Base-by-base conservation (phyloP, 2,329 filamentous ascomycete genomes). In the Claviceps digitariae region DNA sequence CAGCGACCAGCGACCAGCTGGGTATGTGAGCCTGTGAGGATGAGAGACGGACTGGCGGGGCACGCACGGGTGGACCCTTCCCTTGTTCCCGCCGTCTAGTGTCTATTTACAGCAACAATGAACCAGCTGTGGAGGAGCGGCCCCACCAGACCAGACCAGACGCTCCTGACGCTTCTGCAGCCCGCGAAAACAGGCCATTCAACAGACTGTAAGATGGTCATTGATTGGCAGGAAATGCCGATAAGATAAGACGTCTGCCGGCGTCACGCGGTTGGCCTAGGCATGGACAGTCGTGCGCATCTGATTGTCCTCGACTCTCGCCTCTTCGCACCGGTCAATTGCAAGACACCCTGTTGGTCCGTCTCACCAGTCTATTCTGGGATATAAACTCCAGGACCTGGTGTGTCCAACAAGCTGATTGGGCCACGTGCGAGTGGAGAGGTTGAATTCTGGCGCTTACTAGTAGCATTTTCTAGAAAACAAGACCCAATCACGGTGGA, bases 101-200 rank as follows among this genome's bases (percentile, higher is more conserved):
- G 7, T 55, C 53, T 55, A 57, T 53, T 48, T 53, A 31, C 40
- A 43, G 55, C 17, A 57, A 51, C 48, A 55, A 10, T 13, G n/a
- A 41, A n/a, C 10, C 34, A 36, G 34, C 5, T 15, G 34, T 36
- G 34, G 34, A 13, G 34, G 2, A 2, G 17, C 36, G 36, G 15
- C 36, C 17, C 36, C 15, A 17, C 36, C 36, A 7, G 15, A 17
- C 15, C 36, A 38, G 36, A 38, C 36, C 36, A 38, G 15, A 38
- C 10, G 4, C 12, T 38, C 15, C 34, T 13, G 34, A 12, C 9
- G 12, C 34, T 38, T 13, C 34, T 40, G 38, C 38, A 40, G 5
- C 38, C 38, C 38, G 9, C 38, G 38, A 20, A 40, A 40, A 40
- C 17, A n/a, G 38, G 15, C n/a, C 17, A n/a, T 13, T 38, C 34